phyloP scores from a whole-genome alignment of 2,329 filamentous ascomycete genomes.

The Cercospora beticola region DNA sequence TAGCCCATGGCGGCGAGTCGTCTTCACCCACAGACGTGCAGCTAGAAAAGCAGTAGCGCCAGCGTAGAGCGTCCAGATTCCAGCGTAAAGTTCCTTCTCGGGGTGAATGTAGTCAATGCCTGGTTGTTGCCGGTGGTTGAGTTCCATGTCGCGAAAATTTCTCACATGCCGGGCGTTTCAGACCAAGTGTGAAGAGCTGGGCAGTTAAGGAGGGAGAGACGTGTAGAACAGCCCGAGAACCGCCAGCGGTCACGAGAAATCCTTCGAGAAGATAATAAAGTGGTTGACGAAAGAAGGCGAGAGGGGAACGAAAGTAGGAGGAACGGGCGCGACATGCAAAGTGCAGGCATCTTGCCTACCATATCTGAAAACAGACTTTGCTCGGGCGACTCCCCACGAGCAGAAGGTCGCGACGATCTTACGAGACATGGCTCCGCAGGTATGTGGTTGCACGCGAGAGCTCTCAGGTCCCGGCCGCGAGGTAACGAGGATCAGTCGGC shows the following conservation, averaged over 20 bases:
- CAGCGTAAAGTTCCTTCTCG: slow-evolving; percentile 39
- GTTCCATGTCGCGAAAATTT: slow-evolving; percentile 15
- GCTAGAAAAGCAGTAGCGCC: slow-evolving; percentile 41
- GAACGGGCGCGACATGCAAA: background rate
- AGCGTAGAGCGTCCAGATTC: slow-evolving; percentile 42
- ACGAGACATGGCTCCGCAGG: background rate
- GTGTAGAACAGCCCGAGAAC: background rate
- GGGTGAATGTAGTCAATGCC: slow-evolving; percentile 38
- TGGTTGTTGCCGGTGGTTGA: slow-evolving; percentile 19
- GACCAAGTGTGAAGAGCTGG: background rate
- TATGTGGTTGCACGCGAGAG: slow-evolving; percentile 1
- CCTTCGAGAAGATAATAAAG: background rate
- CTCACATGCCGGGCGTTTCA: slow-evolving; percentile 19
- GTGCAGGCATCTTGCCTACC: background rate
- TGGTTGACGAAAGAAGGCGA: background rate
- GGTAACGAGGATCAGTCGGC: background rate
- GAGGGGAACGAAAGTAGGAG: background rate
- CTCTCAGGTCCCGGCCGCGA: background rate
- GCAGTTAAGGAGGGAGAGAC: background rate
- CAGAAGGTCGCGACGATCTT: background rate
- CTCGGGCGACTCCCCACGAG: slow-evolving; percentile 4
- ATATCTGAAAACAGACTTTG: background rate
- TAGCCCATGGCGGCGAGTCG: slow-evolving; percentile 41
- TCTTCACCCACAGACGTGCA: slow-evolving; percentile 41
- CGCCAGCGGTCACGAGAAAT: background rate